A percentile compares a stretch with the other conserved stretches of the same genome.
phyloP scores from a whole-genome alignment of 2,329 filamentous ascomycete species.

The Paecilomyces formosus region DNA sequence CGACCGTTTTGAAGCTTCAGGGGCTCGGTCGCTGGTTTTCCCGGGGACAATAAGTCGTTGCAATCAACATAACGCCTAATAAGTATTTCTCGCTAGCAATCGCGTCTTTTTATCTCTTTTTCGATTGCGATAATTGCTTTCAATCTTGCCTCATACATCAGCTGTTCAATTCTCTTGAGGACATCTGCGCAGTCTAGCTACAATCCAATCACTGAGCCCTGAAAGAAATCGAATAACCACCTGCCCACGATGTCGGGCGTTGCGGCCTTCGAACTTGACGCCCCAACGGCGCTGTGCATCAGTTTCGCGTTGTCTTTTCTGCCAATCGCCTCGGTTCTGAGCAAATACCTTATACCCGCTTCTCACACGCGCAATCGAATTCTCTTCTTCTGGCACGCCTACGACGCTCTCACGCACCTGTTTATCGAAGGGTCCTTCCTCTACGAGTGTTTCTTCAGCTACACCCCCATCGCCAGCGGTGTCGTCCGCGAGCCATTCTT shows the following conservation, averaged over 20 bases:
- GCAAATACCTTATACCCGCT: conserved; percentile 45
- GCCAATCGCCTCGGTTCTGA: conserved; percentile 44
- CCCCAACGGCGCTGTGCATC: conserved; percentile 48
- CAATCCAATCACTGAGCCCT: not conserved
- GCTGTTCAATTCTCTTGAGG: too few relatives aligned
- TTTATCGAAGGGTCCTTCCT: conserved; percentile 86
- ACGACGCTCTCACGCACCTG: conserved; percentile 87
- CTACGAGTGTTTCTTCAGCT: conserved; percentile 86
- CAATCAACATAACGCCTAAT: too few relatives aligned
- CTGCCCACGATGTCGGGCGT: not conserved
- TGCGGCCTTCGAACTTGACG: conserved; percentile 29
- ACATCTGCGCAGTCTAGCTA: not conserved
- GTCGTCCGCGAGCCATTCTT: conserved; percentile 37
- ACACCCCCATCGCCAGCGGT: conserved; percentile 37
- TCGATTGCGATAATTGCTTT: too few relatives aligned
- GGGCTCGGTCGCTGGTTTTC: too few relatives aligned
- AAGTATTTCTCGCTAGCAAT: too few relatives aligned
- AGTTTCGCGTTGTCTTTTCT: conserved; percentile 48
- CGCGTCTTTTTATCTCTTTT: too few relatives aligned
- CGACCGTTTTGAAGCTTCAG: too few relatives aligned
- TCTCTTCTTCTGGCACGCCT: conserved; percentile 91
- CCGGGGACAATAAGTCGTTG: too few relatives aligned
- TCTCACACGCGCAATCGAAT: conserved; percentile 55
- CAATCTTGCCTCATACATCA: too few relatives aligned
- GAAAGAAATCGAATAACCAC: not conserved